A percentile compares a stretch with the other conserved stretches of the same genome.
Evolutionary conservation across 331 rosid genomes (phyloP).

Genomic region (Telfairia occidentalis): DNA sequence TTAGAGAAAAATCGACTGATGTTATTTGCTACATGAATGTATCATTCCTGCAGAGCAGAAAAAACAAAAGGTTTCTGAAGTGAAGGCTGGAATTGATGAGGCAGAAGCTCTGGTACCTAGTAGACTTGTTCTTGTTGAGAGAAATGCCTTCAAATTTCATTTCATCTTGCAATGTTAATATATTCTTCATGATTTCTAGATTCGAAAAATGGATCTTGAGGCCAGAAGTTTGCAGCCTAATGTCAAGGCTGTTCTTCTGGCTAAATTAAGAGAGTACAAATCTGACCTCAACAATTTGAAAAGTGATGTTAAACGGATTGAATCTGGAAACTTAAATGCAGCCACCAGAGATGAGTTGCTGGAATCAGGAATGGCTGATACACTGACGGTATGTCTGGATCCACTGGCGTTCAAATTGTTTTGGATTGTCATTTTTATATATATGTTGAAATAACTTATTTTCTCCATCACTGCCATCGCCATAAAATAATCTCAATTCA

Average conservation of each 20-base stretch:
- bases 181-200: conserved; percentile 28
- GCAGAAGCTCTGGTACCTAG: conserved; percentile 79
- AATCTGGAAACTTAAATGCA: conserved; percentile 54
- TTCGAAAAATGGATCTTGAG: conserved; percentile 91
- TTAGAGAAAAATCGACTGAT: not conserved
- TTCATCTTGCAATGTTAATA: not conserved
- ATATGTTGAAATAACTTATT: not conserved
- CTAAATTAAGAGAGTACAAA: conserved; percentile 87
- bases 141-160: not conserved
- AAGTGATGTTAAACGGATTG: conserved; percentile 66
- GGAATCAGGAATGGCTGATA: conserved; percentile 96
- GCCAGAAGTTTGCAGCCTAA: conserved; percentile 93
- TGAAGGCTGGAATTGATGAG: conserved; percentile 76
- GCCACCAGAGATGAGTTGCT: conserved; percentile 81
- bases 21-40: not conserved
- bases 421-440: not conserved
- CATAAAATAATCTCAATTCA: not conserved
- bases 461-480: not conserved
- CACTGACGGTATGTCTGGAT: conserved; percentile 53
- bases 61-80: conserved; percentile 78
- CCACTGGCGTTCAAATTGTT: not conserved
- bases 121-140: conserved; percentile 2
- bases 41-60: conserved; percentile 51
- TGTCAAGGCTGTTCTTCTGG: conserved; percentile 72
- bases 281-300: conserved; percentile 89